Percentiles rank a stretch among this genome's conserved stretches.
phyloP scores from a whole-genome alignment of 1,284 basidiomycete species.

The Sanghuangporus sanghuang region DNA sequence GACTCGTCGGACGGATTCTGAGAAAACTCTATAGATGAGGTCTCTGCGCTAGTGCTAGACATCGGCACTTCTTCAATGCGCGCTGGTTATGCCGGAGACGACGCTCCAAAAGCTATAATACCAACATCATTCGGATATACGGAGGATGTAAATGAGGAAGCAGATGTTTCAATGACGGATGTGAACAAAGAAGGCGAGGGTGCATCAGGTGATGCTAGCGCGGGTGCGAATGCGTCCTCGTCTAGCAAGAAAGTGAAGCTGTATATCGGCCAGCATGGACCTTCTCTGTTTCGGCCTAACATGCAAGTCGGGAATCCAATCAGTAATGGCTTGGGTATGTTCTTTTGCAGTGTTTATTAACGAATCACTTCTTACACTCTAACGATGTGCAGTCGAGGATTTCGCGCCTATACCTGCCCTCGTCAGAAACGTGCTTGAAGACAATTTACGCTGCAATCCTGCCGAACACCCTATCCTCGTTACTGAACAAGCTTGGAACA shows the following conservation, averaged over 20 bases:
- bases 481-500: slow-evolving; percentile 97
- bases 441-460: slow-evolving; percentile 69
- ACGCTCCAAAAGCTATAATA: slow-evolving; percentile 89
- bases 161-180: slow-evolving; percentile 54
- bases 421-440: slow-evolving; percentile 70
- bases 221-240: slow-evolving; percentile 8
- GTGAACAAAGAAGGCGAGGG: slow-evolving; percentile 29
- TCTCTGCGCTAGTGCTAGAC: slow-evolving; percentile 93
- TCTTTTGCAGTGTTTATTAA: not conserved
- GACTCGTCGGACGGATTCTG: not conserved
- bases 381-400: slow-evolving; percentile 58
- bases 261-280: slow-evolving; percentile 87
- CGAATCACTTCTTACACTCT: not conserved
- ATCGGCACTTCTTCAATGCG: slow-evolving; percentile 88
- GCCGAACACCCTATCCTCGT: slow-evolving; percentile 89
- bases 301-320: slow-evolving; percentile 89
- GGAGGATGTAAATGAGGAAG: slow-evolving; percentile 34
- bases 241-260: slow-evolving; percentile 53
- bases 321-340: slow-evolving; percentile 78
- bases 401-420: slow-evolving; percentile 72
- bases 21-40: slow-evolving; percentile 60
- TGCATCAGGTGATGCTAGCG: slow-evolving; percentile 5
- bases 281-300: slow-evolving; percentile 84
- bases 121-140: slow-evolving; percentile 87
- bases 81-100: slow-evolving; percentile 96